Evolutionary conservation across 192 early-diverging fungal species (phyloP).

Genomic region (Radiomyces spectabilis): DNA sequence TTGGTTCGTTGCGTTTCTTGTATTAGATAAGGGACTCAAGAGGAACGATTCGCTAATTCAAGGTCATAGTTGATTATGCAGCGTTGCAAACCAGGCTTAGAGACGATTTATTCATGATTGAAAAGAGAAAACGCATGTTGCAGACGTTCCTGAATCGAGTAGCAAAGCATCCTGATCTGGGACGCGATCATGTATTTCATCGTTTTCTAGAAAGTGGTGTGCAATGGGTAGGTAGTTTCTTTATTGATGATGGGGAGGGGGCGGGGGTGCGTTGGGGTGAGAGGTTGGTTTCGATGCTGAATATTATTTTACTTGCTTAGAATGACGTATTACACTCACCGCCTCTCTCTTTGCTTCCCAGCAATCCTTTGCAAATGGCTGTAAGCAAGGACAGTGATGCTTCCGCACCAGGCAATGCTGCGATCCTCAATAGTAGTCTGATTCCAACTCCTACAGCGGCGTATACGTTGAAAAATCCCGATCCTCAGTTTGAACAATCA

Average conservation of each 20-base stretch:
- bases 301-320: conserved; percentile 16
- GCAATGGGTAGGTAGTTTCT: conserved; percentile 55
- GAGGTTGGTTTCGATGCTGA: background rate
- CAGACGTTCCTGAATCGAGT: conserved; percentile 92
- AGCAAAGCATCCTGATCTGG: conserved; percentile 79
- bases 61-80: conserved; percentile 50
- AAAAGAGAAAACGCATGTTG: conserved; percentile 86
- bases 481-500: conserved; percentile 81
- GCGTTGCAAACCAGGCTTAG: conserved; percentile 78
- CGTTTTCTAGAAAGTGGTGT: conserved; percentile 79
- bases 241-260: no score
- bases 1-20: conserved; percentile 44
- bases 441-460: conserved; percentile 49
- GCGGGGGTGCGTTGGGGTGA: no score
- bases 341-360: conserved; percentile 60
- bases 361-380: conserved; percentile 46
- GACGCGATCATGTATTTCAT: conserved; percentile 87
- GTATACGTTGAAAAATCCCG: conserved; percentile 56
- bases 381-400: conserved; percentile 8
- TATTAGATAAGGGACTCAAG: background rate
- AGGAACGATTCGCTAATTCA: background rate
- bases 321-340: conserved; percentile 66
- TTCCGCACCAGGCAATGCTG: background rate
- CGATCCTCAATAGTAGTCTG: conserved; percentile 7
- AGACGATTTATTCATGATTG: conserved; percentile 86